These are phyloP conservation scores for Ophiocordyceps camponoti-rufipedis DNA, from an alignment of 2,329 filamentous ascomycete genomes.

Conservation along the genomic window DNA sequence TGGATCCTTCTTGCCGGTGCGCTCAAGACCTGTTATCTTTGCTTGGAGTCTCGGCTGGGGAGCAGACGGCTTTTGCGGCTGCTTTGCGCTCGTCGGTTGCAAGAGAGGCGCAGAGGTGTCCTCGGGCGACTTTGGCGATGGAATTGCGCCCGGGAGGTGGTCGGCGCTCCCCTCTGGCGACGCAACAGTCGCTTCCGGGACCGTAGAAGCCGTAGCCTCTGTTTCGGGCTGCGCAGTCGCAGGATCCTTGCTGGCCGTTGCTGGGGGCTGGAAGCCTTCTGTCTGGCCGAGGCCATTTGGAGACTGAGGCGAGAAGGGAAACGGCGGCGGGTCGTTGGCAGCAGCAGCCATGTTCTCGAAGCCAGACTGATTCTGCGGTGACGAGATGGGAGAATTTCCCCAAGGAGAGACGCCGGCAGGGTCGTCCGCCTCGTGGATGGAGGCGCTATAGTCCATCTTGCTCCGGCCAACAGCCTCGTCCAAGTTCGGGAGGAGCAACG, in stretches of 20 bases:
- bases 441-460: conserved; percentile 40
- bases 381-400: conserved; percentile 33
- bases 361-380: conserved; percentile 25
- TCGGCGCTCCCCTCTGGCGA: conserved; percentile 4
- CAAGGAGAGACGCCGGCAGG: conserved; percentile 34
- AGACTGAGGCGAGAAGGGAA: conserved; percentile 22
- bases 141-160: background rate
- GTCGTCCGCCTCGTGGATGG: conserved; percentile 35
- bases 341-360: conserved; percentile 22
- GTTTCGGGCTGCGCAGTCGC: conserved; percentile 21
- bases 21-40: conserved; percentile 85
- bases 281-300: conserved; percentile 23
- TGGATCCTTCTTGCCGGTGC: conserved; percentile 88
- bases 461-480: background rate
- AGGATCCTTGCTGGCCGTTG: conserved; percentile 26
- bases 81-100: conserved; percentile 18
- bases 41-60: conserved; percentile 75
- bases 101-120: conserved; percentile 5
- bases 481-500: background rate
- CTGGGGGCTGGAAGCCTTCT: conserved; percentile 25
- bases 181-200: conserved; percentile 4
- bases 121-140: conserved; percentile 11
- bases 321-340: conserved; percentile 21
- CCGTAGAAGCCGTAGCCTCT: conserved; percentile 12
- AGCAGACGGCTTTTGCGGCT: conserved; percentile 40